Base-by-base conservation (phyloP, 2,329 filamentous ascomycete species). In the Paracoccidioides brasiliensis region DNA sequence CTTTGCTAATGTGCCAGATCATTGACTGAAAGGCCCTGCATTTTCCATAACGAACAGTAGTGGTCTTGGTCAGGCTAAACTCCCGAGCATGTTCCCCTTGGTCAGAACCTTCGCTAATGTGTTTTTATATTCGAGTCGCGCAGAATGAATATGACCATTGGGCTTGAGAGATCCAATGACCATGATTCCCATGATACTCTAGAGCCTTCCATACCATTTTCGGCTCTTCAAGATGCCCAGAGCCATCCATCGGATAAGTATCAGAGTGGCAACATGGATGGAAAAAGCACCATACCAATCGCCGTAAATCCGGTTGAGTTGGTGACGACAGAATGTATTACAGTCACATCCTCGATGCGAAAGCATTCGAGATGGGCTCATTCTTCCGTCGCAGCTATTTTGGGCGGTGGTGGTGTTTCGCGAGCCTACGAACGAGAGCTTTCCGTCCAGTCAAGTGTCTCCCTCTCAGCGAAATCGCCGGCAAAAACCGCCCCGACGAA, bases 311-410 rank as follows among this genome's bases (percentile, higher is more conserved):
- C 90, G 1, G 85, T 95, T 56, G 90, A 90, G 51, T 77, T 98
- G 64, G 90, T 98, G 61, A 95, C 95, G 60, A 95, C 91, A 72
- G 93, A 98, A 83, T 98, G 93, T 72, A 97, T 97, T 68, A 91
- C 90, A 48, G 91, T 98, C 74, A 97, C 93, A 12, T 96, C 91
- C 59, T 90, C 90, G 58, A 96, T 98, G 80, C 90, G 95, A 67
- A 98, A 98, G 75, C 86, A 96, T 80, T 87, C 90, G 61, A 86
- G 93, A 61, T 97, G 91, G 78, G 89, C 90, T 50, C 90, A 97
- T 70, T 95, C 90, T 10, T 96, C 90, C 4, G 93, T 98, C 46
- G 90, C 93, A 41, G 91, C 91, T 54, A 98, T 98, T 58, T 78
- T 98, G 37, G 93, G 93, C 52, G 89, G 89, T 61, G 78, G 76